phyloP scores from a whole-genome alignment of 352 stramenopile genomes.

The Thalassiosira hispida region DNA sequence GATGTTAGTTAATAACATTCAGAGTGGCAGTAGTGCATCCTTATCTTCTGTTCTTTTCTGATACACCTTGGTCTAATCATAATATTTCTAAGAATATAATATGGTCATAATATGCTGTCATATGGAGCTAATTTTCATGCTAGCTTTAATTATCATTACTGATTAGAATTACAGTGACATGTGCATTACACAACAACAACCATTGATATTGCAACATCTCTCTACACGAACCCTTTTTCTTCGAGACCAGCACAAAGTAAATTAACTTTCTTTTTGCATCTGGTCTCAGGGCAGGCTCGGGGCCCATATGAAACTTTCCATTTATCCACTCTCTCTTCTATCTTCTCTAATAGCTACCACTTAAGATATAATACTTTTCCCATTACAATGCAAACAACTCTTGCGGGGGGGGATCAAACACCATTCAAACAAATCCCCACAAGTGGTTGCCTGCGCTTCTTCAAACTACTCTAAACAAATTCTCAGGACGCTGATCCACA shows the following conservation, averaged over 20 bases:
- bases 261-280: conserved; percentile 6
- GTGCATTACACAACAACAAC: conserved; percentile 3
- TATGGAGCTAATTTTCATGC: neutral
- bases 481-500: neutral
- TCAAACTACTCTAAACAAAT: conserved; percentile 14
- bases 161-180: conserved; percentile 23
- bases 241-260: conserved; percentile 5
- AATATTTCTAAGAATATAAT: too few species aligned
- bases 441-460: too few species aligned
- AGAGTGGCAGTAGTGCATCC: too few species aligned
- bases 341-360: conserved; percentile 22
- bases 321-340: conserved; percentile 1
- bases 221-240: conserved; percentile 4
- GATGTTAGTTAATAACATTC: too few species aligned
- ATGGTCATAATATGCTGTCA: too few species aligned
- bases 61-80: too few species aligned
- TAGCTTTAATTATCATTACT: conserved; percentile 11
- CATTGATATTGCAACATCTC: conserved; percentile 18
- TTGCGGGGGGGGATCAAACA: conserved; percentile 1
- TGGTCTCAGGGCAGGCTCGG: neutral
- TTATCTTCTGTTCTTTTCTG: too few species aligned
- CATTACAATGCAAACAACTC: conserved; percentile 1
- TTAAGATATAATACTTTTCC: conserved; percentile 24
- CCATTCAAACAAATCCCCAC: conserved; percentile 21
- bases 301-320: too few species aligned